Percentiles rank a stretch among this genome's conserved stretches.
phyloP scores from a whole-genome alignment of 176 grass and related monocot genomes.

The Juncus inflexus region DNA sequence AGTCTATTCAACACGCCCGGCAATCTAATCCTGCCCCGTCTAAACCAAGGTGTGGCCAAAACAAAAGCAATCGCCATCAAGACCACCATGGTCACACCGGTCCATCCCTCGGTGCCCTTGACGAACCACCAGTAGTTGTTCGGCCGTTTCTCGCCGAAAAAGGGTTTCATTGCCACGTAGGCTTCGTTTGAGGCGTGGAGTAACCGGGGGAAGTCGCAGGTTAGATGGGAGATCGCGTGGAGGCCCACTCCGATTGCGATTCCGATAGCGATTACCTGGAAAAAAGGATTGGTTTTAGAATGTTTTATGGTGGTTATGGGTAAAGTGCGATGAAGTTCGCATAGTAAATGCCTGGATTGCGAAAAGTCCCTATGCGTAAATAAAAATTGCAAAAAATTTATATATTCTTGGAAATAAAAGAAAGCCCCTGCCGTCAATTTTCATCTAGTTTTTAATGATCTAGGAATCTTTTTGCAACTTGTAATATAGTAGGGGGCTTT shows the following conservation, averaged over 20 bases:
- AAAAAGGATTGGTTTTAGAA: neutral
- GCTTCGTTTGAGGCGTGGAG: constrained; percentile 46
- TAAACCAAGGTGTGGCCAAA: constrained; percentile 83
- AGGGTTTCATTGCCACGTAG: constrained; percentile 60
- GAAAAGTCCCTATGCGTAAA: too few species aligned
- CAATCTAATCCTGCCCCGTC: constrained; percentile 39
- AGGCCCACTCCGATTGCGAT: constrained; percentile 54
- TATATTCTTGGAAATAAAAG: too few species aligned
- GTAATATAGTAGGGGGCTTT: too few species aligned
- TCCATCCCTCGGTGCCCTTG: constrained; percentile 88
- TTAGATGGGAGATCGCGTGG: constrained; percentile 65
- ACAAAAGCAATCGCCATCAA: constrained; percentile 77
- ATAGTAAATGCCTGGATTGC: too few species aligned
- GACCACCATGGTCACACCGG: constrained; percentile 65
- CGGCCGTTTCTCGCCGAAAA: constrained; percentile 48
- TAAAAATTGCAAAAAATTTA: too few species aligned
- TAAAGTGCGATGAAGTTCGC: too few species aligned
- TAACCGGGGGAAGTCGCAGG: constrained; percentile 93
- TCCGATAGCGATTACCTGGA: constrained; percentile 60
- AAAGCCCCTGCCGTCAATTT: too few species aligned
- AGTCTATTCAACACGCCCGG: constrained; percentile 34
- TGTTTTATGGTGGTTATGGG: too few species aligned
- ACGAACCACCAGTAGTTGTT: constrained; percentile 96
- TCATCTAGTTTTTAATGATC: too few species aligned
- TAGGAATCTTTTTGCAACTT: too few species aligned